Percentiles rank a stretch among this genome's conserved stretches.
phyloP scores from a whole-genome alignment of 2,329 filamentous ascomycete genomes.

The Phialemoniopsis sp. region DNA sequence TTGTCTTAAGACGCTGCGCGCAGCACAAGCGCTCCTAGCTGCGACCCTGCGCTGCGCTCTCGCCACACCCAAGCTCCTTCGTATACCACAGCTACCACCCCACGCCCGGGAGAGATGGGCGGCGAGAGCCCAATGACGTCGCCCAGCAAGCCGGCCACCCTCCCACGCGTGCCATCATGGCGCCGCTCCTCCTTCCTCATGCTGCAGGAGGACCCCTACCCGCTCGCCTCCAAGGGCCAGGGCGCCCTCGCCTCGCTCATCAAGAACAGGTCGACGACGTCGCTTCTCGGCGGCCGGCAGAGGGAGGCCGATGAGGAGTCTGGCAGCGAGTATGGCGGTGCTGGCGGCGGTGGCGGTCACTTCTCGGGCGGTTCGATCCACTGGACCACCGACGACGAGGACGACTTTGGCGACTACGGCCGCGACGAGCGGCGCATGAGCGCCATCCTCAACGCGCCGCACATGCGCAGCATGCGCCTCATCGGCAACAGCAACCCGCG shows the following conservation, averaged over 20 bases:
- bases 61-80: too few relatives aligned
- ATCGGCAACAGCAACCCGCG: constrained; percentile 85
- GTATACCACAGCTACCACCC: too few relatives aligned
- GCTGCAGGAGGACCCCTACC: constrained; percentile 47
- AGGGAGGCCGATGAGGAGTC: constrained; percentile 6
- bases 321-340: too few relatives aligned
- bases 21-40: too few relatives aligned
- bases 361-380: neutral
- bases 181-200: constrained; percentile 21
- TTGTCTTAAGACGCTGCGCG: too few relatives aligned
- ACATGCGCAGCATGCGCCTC: constrained; percentile 78
- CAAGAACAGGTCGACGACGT: constrained; percentile 38
- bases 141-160: constrained; percentile 2
- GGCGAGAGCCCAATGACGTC: constrained; percentile 14
- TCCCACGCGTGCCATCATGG: constrained; percentile 10
- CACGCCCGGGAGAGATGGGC: neutral
- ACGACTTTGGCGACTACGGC: constrained; percentile 38
- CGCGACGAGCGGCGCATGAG: constrained; percentile 56
- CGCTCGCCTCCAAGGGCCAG: constrained; percentile 39
- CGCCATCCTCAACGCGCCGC: constrained; percentile 59
- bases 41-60: too few relatives aligned
- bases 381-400: constrained; percentile 11
- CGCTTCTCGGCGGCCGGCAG: constrained; percentile 1
- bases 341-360: too few relatives aligned
- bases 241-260: constrained; percentile 28